These are phyloP conservation scores for Bathelium albidoporum DNA, from an alignment of 495 filamentous ascomycete species.

Conservation along the genomic window DNA sequence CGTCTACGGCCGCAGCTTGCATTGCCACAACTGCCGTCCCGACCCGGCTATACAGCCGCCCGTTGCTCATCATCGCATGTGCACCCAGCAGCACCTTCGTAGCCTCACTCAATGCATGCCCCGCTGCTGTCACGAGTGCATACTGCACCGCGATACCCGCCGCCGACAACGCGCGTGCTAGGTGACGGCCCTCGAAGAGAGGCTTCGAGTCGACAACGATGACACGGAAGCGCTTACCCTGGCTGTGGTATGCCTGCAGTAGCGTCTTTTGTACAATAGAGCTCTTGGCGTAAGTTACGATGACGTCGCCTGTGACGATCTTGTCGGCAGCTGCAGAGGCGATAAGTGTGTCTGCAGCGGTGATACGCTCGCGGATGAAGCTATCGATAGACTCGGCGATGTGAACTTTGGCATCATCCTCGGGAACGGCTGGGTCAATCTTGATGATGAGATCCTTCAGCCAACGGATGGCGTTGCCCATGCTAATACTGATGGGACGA, in stretches of 20 bases:
- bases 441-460: conserved; percentile 81
- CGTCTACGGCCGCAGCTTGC: conserved; percentile 59
- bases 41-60: conserved; percentile 72
- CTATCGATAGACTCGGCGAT: conserved; percentile 74
- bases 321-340: conserved; percentile 59
- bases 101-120: conserved; percentile 58
- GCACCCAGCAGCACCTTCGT: conserved; percentile 80
- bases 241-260: conserved; percentile 54
- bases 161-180: conserved; percentile 56
- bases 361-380: conserved; percentile 85
- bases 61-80: conserved; percentile 84
- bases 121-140: conserved; percentile 62
- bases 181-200: conserved; percentile 65
- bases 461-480: conserved; percentile 92
- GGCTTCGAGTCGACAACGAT: conserved; percentile 76
- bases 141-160: conserved; percentile 71
- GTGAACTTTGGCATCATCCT: conserved; percentile 63
- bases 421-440: conserved; percentile 71
- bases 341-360: conserved; percentile 75
- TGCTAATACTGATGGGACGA: conserved; percentile 81
- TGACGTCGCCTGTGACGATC: conserved; percentile 68
- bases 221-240: conserved; percentile 67
- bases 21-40: conserved; percentile 87
- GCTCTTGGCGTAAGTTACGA: conserved; percentile 84
- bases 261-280: conserved; percentile 75